Percentiles rank a stretch among this genome's conserved stretches.
Evolutionary conservation across 306 rosid species (phyloP).

Genomic region (Abrus precatorius): DNA sequence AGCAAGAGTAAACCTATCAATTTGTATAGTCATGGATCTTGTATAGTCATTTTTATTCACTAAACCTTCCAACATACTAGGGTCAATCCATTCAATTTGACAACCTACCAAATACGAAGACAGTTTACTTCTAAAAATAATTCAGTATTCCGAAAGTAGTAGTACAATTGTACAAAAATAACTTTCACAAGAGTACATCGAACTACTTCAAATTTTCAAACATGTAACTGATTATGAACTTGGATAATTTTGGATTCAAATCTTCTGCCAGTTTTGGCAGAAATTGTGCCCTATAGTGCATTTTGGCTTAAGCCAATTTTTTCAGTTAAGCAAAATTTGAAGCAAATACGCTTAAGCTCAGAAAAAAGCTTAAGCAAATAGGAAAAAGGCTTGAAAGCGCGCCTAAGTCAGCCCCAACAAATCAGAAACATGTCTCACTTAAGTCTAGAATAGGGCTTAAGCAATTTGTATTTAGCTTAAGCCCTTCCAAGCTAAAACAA

Average conservation of each 20-base stretch:
- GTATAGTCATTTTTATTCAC: background rate
- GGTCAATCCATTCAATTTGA: conserved; percentile 24
- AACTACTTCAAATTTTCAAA: conserved; percentile 19
- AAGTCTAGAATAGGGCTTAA: no score
- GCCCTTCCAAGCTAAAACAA: no score
- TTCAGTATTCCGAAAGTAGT: conserved; percentile 8
- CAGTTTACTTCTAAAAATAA: conserved; percentile 26
- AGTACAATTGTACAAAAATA: background rate
- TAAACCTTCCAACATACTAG: background rate
- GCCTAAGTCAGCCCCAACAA: no score
- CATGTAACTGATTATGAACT: background rate
- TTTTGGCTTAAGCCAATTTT: no score
- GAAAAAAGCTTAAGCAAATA: no score
- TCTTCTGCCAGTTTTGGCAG: no score
- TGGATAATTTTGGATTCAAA: background rate
- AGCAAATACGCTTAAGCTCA: no score
- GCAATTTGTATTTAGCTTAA: no score
- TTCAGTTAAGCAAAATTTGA: no score
- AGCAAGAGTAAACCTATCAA: background rate
- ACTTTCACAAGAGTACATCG: conserved; percentile 30
- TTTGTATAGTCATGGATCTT: background rate
- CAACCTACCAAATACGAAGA: background rate
- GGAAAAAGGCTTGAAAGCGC: no score
- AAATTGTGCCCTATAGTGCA: no score
- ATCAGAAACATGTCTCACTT: no score